These are phyloP conservation scores for Penicillium samsonianum DNA, from an alignment of 495 filamentous ascomycete genomes.

Conservation along the genomic window DNA sequence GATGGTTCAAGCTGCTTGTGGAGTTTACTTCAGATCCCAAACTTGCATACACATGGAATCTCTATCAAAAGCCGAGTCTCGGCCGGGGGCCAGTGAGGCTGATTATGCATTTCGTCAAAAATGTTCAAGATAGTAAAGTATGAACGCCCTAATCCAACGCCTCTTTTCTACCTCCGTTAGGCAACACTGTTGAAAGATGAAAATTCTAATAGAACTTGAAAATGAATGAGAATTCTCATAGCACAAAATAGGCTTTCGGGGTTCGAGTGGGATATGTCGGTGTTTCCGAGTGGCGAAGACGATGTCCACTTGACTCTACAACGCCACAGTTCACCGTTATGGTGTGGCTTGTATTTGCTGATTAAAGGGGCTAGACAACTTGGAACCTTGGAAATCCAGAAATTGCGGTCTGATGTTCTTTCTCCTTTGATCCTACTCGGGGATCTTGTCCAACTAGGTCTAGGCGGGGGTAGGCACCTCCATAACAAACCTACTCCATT, in stretches of 20 bases:
- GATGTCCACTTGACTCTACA: slow-evolving; percentile 13
- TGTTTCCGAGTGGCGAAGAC: slow-evolving; percentile 18
- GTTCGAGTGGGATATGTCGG: slow-evolving; percentile 12
- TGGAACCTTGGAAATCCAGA: no score
- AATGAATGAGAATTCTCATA: background rate
- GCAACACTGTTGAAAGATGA: slow-evolving; percentile 16
- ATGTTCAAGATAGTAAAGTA: no score
- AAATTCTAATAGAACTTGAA: background rate
- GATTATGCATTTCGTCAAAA: slow-evolving; percentile 7
- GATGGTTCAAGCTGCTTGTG: slow-evolving; percentile 22
- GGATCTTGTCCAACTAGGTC: background rate
- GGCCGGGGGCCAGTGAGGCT: slow-evolving; percentile 12
- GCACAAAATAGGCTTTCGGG: background rate
- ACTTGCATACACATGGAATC: slow-evolving; percentile 8
- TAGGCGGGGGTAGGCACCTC: background rate
- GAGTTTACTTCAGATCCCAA: slow-evolving; percentile 12
- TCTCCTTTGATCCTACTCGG: slow-evolving; percentile 8
- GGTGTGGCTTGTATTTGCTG: slow-evolving; percentile 26
- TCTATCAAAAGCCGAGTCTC: background rate
- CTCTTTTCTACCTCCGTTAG: slow-evolving; percentile 4
- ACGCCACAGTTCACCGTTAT: slow-evolving; percentile 28
- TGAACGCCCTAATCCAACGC: slow-evolving; percentile 2
- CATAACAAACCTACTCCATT: background rate
- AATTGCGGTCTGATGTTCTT: slow-evolving; percentile 21
- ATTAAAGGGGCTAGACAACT: slow-evolving; percentile 7